phyloP scores from a whole-genome alignment of 305 asterid species.

The Fraxinus angustifolia region DNA sequence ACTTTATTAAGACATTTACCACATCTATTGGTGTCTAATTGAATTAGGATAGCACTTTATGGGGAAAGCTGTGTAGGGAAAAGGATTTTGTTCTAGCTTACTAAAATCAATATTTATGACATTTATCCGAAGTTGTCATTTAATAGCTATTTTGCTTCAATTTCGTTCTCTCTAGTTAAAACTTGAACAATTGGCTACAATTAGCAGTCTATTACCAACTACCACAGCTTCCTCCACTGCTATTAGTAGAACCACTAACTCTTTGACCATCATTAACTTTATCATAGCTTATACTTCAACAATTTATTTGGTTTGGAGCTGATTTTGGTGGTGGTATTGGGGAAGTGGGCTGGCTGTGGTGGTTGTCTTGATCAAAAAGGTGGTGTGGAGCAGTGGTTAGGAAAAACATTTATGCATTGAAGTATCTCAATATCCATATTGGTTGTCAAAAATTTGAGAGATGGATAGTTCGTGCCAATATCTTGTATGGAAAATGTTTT shows the following conservation, averaged over 20 bases:
- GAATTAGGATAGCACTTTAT: not conserved
- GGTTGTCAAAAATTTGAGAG: not conserved
- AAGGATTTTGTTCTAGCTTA: not conserved
- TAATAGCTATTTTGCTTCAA: not conserved
- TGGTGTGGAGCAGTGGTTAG: not conserved
- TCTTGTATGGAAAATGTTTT: not conserved
- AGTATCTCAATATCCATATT: not conserved
- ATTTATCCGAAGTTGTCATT: not conserved
- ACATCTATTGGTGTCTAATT: not conserved
- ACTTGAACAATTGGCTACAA: not conserved
- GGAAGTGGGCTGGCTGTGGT: not conserved
- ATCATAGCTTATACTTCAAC: not conserved
- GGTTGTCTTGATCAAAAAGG: not conserved
- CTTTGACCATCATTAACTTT: not conserved
- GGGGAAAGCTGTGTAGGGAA: not conserved
- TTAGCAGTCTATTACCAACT: not conserved
- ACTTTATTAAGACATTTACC: not conserved
- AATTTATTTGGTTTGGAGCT: not conserved
- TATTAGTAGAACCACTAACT: not conserved
- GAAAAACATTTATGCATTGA: not conserved
- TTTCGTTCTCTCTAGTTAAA: not conserved
- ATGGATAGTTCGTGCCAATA: not conserved
- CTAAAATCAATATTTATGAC: not conserved
- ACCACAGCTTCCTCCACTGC: not conserved
- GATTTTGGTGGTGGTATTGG: not conserved